Base-by-base conservation (phyloP, 192 early-diverging fungal species). In the Spinellus fusiger region DNA sequence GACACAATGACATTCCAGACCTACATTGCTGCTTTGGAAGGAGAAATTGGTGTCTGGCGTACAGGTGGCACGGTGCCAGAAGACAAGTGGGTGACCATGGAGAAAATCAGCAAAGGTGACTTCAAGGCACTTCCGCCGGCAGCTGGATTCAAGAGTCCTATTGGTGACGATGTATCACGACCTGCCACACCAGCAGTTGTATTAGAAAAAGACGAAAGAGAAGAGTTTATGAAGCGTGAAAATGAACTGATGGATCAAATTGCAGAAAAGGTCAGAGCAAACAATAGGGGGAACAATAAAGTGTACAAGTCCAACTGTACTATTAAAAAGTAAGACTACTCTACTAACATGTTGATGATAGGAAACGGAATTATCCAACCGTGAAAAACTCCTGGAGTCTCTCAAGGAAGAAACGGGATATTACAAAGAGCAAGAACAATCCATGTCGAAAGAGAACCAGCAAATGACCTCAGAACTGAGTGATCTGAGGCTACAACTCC, bases 221-320 rank as follows among this genome's bases (percentile, higher is more conserved):
- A 98, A 47, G 96, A 94, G 54, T 98, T 98, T 67, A 67, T 98
- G 72, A 80, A 83, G 44, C 84, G 98, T 29, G 98, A 99, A 72
- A 96, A 95, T 71, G 98, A 99, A 69, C 81, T 98, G 58, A 87
- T 83, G 55, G 95, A 99, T 64, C 86, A 91, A 61, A 74, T 99
- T 48, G 84, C 94, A 5, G 93, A 98, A 51, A 95, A 93, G 64
- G 62, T 64, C 10, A 5, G 40, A n/a, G 13, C 3, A 44, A 12
- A 44, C 3, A 44, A 44, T 2, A 44, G 4, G 3, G 10, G 1
- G 10, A 32, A 38, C 20, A 27, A 8, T 28, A 28, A 25, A 37
- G 34, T 35, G 10, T 0, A 16, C 3, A 18, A 46, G 12, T 0
- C 1, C 1, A 46, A 46, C 44, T 40, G n/a, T 9, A 37, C 44